Evolutionary conservation across 331 rosid genomes (phyloP).

Genomic region (Phaseolus coccineus): DNA sequence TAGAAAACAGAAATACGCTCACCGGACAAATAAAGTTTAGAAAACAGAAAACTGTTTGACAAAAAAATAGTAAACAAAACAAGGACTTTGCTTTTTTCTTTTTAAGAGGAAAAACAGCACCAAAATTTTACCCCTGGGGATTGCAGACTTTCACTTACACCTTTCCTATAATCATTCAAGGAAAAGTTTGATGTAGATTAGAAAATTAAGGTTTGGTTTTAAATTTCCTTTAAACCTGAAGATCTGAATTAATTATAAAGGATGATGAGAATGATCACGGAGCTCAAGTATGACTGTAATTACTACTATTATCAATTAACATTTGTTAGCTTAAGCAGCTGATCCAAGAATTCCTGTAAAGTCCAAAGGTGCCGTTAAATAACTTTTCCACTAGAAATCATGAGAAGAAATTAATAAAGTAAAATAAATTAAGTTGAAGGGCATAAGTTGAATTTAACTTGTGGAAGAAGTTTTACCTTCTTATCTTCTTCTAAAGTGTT

Average conservation of each 20-base stretch:
- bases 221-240: not conserved
- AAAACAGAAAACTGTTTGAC: no score
- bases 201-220: not conserved
- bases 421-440: no score
- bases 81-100: not conserved
- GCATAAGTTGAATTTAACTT: no score
- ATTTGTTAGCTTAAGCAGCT: not conserved
- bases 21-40: no score
- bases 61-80: no score
- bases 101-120: not conserved
- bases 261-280: not conserved
- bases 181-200: slow-evolving; percentile 5
- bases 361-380: not conserved
- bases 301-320: not conserved
- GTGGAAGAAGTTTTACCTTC: no score
- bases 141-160: not conserved
- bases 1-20: no score
- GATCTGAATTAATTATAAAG: not conserved
- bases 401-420: no score
- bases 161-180: not conserved
- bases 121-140: slow-evolving; percentile 5
- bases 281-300: slow-evolving; percentile 6
- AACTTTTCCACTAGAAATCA: no score
- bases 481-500: no score
- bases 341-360: not conserved